phyloP scores from a whole-genome alignment of 306 rosid species.

The Lotus japonicus region DNA sequence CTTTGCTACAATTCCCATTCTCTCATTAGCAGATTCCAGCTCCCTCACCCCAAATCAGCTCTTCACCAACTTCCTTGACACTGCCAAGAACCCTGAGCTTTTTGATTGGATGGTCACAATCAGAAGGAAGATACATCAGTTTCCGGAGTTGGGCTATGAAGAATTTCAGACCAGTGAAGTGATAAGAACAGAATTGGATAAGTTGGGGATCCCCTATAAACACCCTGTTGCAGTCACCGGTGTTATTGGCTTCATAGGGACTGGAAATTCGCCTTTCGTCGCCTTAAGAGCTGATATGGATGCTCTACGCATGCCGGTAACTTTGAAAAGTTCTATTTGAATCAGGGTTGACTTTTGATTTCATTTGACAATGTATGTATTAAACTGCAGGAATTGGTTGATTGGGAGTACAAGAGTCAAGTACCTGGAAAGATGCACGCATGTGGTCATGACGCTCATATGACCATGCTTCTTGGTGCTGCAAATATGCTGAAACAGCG shows the following conservation, averaged over 20 bases:
- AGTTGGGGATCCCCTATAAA: not conserved
- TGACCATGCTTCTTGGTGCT: slow-evolving; percentile 72
- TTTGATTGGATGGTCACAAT: slow-evolving; percentile 3
- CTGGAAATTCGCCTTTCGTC: slow-evolving; percentile 63
- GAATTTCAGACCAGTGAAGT: slow-evolving; percentile 5
- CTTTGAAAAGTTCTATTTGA: not conserved
- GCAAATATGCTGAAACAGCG: slow-evolving; percentile 65
- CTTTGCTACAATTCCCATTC: not conserved
- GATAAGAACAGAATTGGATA: not conserved
- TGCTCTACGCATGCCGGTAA: slow-evolving; percentile 66
- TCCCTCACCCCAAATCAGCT: not conserved
- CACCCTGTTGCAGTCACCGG: slow-evolving; percentile 43
- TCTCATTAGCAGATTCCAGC: not conserved
- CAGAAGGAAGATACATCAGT: slow-evolving; percentile 7
- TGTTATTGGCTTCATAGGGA: slow-evolving; percentile 57
- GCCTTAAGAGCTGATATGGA: slow-evolving; percentile 84
- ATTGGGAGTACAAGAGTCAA: not conserved
- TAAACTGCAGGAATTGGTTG: slow-evolving; percentile 31
- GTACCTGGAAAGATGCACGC: slow-evolving; percentile 67
- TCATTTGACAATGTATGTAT: too few species aligned
- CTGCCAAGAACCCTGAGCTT: slow-evolving; percentile 28
- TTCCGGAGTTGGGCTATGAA: not conserved
- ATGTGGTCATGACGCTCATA: slow-evolving; percentile 80
- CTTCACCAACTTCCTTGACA: slow-evolving; percentile 25
- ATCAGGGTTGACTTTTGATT: too few species aligned